phyloP scores from a whole-genome alignment of 371 early-diverging fungal species.

The Zychaea mexicana region DNA sequence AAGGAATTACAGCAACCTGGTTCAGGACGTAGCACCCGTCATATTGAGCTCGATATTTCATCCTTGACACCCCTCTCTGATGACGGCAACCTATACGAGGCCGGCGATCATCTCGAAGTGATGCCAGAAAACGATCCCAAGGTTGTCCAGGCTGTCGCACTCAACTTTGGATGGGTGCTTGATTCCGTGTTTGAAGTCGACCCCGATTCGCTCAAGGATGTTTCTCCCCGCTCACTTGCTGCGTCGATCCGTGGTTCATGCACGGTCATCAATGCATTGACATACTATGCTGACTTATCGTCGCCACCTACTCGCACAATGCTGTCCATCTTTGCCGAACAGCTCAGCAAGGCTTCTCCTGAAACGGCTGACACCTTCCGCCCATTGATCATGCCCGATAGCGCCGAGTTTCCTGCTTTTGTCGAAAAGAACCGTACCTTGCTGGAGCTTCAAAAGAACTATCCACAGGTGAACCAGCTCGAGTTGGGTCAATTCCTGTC shows the following conservation, averaged over 20 bases:
- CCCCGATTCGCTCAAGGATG: constrained; percentile 20
- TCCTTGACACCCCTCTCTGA: constrained; percentile 23
- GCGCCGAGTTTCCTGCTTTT: constrained; percentile 45
- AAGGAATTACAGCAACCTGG: constrained; percentile 38
- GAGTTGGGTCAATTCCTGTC: constrained; percentile 51
- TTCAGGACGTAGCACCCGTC: constrained; percentile 48
- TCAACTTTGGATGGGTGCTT: constrained; percentile 49
- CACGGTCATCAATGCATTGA: constrained; percentile 51
- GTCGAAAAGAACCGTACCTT: constrained; percentile 46
- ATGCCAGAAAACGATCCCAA: constrained; percentile 46
- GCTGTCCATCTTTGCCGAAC: constrained; percentile 42
- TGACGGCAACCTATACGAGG: constrained; percentile 32
- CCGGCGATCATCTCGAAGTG: constrained; percentile 64
- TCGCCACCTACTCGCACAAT: constrained; percentile 51
- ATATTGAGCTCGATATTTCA: constrained; percentile 49
- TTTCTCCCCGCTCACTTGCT: constrained; percentile 55
- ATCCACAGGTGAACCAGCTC: constrained; percentile 46
- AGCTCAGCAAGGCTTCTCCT: constrained; percentile 33
- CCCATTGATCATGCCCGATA: constrained; percentile 39
- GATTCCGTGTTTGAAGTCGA: constrained; percentile 58
- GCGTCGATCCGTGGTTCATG: constrained; percentile 49
- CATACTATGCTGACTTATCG: constrained; percentile 49
- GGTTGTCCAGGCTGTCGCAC: constrained; percentile 46
- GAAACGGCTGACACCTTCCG: constrained; percentile 42
- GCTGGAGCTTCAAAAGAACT: constrained; percentile 45